Base-by-base conservation (phyloP, 2,329 filamentous ascomycete species). In the Diaporthe destruens region DNA sequence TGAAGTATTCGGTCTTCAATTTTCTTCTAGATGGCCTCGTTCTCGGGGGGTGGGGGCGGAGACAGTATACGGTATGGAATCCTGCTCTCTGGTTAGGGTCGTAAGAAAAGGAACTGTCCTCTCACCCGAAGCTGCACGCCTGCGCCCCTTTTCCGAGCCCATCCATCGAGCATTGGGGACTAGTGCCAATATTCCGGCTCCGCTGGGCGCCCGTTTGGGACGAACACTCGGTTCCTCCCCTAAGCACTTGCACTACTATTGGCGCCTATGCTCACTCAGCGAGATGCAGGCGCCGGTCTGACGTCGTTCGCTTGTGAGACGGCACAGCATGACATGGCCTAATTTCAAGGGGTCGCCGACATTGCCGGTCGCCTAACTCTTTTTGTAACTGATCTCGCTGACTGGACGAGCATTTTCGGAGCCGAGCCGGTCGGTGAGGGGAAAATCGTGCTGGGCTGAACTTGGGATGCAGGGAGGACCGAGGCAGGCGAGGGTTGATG, bases 221-320 rank as follows among this genome's bases (percentile, higher is more conserved):
- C 25, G 61, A 65, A 51, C 61, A 39, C 20, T 65, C 9, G 36
- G 20, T 36, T 65, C 42, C 61, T 49, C 44, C 42, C 2, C 61
- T 65, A 65, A 65, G 61, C 44, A 51, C 61, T 65, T 65, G 61
- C 20, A 51, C 29, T 51, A 23, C 44, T 53, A 12, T 23, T 12
- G 47, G 44, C 25, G 47, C 44, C 18, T 51, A 29, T 36, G 44
- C 44, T 65, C 61, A 65, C 29, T 65, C 61, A 65, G 61, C 61
- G 61, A 65, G 61, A 36, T 65, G 61, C 61, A 65, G 44, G 7
- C 44, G n/a, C 61, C 61, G 61, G 61, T 65, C 61, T 65, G 61
- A 51, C 61, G 61, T 49, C 29, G 44, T 29, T 44, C 5, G 61
- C 61, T 25, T 36, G 44, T 65, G 61, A 65, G 36, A 65, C 61